phyloP scores from a whole-genome alignment of 495 filamentous ascomycete genomes.

The Hypoxylon crocopeplum region DNA sequence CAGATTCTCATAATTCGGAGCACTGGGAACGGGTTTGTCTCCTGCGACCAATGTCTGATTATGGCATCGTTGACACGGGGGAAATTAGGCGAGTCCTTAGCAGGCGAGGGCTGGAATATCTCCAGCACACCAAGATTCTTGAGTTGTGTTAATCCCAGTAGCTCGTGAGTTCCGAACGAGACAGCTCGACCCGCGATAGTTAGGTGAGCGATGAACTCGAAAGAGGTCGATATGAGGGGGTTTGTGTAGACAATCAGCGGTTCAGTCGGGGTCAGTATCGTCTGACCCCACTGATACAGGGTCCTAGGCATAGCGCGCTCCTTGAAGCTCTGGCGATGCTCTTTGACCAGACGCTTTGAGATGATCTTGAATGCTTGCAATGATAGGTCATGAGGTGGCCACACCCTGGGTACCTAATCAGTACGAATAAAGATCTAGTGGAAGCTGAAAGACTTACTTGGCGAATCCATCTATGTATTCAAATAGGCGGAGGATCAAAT shows the following conservation, averaged over 20 bases:
- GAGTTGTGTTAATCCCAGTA: conserved; percentile 38
- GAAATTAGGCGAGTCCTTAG: background rate
- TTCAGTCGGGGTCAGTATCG: conserved; percentile 11
- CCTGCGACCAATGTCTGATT: conserved; percentile 40
- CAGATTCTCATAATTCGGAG: conserved; percentile 42
- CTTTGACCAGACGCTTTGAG: background rate
- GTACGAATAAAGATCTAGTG: background rate
- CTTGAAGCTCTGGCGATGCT: background rate
- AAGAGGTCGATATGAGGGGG: conserved; percentile 24
- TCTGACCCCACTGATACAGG: conserved; percentile 2
- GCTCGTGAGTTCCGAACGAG: conserved; percentile 25
- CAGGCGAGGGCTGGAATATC: conserved; percentile 19
- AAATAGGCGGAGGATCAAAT: conserved; percentile 26
- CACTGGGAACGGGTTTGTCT: conserved; percentile 33
- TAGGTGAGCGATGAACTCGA: conserved; percentile 41
- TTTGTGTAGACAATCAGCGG: conserved; percentile 28
- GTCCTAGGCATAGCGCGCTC: background rate
- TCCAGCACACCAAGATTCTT: conserved; percentile 45
- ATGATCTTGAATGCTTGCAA: conserved; percentile 37
- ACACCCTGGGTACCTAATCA: no score
- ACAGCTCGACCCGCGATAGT: conserved; percentile 24
- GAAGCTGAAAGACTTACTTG: conserved; percentile 8
- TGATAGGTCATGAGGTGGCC: no score
- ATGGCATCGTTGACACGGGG: conserved; percentile 38
- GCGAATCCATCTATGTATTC: conserved; percentile 7